Evolutionary conservation across 768 basidiomycete genomes (phyloP).

Genomic region (Amylocystis lapponica): DNA sequence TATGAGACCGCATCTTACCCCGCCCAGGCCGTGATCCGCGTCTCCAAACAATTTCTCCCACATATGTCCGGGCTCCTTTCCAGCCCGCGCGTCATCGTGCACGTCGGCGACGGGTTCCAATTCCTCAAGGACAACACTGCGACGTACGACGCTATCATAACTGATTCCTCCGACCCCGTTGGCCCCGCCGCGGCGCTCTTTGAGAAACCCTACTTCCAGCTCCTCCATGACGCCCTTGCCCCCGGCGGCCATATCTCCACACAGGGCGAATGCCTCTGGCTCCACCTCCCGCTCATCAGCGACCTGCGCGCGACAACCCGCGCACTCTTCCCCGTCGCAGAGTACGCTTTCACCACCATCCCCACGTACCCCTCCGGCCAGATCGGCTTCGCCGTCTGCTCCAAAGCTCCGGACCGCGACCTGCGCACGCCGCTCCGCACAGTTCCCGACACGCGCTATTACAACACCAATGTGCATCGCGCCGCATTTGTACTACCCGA

Average conservation of each 20-base stretch:
- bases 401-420: conserved; percentile 67
- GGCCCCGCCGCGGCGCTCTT: conserved; percentile 93
- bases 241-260: conserved; percentile 92
- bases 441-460: conserved; percentile 73
- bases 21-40: conserved; percentile 81
- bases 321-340: conserved; percentile 70
- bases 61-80: conserved; percentile 85
- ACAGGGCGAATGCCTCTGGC: conserved; percentile 94
- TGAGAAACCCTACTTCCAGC: conserved; percentile 95
- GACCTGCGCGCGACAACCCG: conserved; percentile 65
- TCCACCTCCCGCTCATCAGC: conserved; percentile 84
- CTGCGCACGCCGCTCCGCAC: conserved; percentile 69
- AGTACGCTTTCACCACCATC: conserved; percentile 95
- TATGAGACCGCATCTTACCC: too few species aligned
- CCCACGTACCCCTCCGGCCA: conserved; percentile 99
- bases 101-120: conserved; percentile 95
- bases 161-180: conserved; percentile 97
- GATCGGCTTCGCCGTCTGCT: conserved; percentile 90
- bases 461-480: conserved; percentile 74
- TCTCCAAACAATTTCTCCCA: conserved; percentile 89
- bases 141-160: conserved; percentile 96
- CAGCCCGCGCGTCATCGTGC: conserved; percentile 76
- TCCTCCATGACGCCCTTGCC: conserved; percentile 83
- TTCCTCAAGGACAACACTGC: conserved; percentile 85
- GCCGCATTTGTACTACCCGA: conserved; percentile 91